A percentile compares a stretch with the other conserved stretches of the same genome.
Conservation (phyloP, 2,329 filamentous ascomycete genomes). For the Hyphodiscus sp. region DNA sequence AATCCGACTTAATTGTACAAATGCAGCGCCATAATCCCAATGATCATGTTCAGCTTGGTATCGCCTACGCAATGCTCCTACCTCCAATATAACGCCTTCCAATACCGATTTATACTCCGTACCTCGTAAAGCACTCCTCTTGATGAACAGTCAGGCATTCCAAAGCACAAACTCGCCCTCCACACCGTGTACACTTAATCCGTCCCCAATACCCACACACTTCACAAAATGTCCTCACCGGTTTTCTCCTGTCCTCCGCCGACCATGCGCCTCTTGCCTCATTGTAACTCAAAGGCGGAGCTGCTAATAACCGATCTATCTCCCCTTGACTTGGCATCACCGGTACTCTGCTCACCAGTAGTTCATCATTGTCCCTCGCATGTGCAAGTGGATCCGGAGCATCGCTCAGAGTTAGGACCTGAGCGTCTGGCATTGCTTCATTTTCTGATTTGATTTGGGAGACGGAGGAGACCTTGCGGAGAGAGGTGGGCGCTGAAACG, state of each 20-base stretch:
- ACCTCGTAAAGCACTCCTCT: constrained; percentile 63
- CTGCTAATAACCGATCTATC: constrained; percentile 55
- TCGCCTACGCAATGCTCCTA: too few species aligned
- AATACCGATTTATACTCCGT: constrained; percentile 36
- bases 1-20: not conserved
- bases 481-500: constrained; percentile 11
- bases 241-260: constrained; percentile 41
- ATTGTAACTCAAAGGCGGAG: constrained; percentile 60
- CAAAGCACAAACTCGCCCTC: constrained; percentile 69
- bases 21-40: not conserved
- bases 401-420: constrained; percentile 8
- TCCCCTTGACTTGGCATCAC: constrained; percentile 51
- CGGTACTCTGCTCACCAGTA: constrained; percentile 54
- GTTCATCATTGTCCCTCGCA: constrained; percentile 46
- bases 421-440: constrained; percentile 35
- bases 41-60: not conserved
- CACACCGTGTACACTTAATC: constrained; percentile 71
- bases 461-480: constrained; percentile 16
- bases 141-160: constrained; percentile 67
- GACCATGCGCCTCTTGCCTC: constrained; percentile 49
- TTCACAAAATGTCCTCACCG: constrained; percentile 63
- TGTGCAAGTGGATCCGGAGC: constrained; percentile 29
- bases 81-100: not conserved
- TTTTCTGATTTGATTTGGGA: constrained; percentile 27
- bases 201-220: constrained; percentile 79